A percentile compares a stretch with the other conserved stretches of the same genome.
Conservation (phyloP, 1,139 yeast genomes). For the Pichia sp. region DNA sequence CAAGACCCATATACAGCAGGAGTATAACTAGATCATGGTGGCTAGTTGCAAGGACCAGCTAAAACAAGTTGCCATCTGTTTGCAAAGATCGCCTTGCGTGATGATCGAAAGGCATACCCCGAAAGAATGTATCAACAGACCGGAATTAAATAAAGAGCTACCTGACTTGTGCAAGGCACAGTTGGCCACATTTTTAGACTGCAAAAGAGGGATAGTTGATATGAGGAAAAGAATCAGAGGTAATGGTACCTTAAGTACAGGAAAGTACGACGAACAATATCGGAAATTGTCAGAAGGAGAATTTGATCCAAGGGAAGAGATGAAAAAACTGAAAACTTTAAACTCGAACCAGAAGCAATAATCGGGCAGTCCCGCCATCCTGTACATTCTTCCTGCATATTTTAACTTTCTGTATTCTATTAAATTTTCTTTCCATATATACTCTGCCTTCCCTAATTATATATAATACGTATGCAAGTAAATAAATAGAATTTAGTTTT, state of each 20-base stretch:
- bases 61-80: slow-evolving; percentile 88
- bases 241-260: slow-evolving; percentile 89
- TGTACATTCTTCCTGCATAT: neutral
- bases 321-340: slow-evolving; percentile 58
- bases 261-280: slow-evolving; percentile 83
- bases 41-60: slow-evolving; percentile 80
- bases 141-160: slow-evolving; percentile 66
- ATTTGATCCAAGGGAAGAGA: slow-evolving; percentile 76
- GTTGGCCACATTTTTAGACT: slow-evolving; percentile 80
- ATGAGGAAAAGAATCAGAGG: slow-evolving; percentile 92
- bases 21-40: slow-evolving; percentile 23
- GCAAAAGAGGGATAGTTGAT: slow-evolving; percentile 79
- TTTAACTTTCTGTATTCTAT: neutral
- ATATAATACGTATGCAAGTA: neutral
- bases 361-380: neutral
- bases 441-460: neutral
- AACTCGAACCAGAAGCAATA: slow-evolving; percentile 34
- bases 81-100: slow-evolving; percentile 95
- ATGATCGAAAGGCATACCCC: slow-evolving; percentile 87
- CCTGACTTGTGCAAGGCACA: slow-evolving; percentile 89
- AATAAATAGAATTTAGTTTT: neutral
- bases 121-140: slow-evolving; percentile 77
- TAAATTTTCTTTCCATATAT: neutral
- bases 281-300: slow-evolving; percentile 75
- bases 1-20: neutral